phyloP scores from a whole-genome alignment of 768 basidiomycete species.

The Amanita brunnescens region DNA sequence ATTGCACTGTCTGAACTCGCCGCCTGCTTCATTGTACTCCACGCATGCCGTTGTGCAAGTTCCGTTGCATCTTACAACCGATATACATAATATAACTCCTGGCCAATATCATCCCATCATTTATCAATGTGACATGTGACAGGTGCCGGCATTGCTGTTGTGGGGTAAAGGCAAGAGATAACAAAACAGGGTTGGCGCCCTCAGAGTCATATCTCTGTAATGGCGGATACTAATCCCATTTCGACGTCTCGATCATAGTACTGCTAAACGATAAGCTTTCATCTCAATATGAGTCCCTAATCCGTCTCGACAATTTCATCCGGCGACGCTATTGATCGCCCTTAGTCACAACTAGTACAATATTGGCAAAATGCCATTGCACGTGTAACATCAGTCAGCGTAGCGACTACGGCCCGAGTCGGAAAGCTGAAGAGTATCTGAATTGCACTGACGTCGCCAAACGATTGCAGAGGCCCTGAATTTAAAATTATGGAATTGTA shows the following conservation, averaged over 20 bases:
- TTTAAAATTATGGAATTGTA: too few species aligned
- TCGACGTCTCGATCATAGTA: background rate
- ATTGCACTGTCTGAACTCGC: background rate
- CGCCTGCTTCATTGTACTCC: background rate
- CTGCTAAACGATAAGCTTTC: background rate
- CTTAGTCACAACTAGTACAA: background rate
- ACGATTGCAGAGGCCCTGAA: background rate
- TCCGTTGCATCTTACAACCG: too few species aligned
- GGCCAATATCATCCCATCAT: background rate
- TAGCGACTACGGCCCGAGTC: background rate
- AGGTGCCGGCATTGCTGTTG: constrained; percentile 3
- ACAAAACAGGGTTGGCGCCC: background rate
- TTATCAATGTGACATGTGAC: background rate
- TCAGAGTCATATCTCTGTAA: background rate
- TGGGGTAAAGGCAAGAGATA: background rate
- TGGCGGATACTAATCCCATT: background rate
- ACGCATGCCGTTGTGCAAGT: background rate
- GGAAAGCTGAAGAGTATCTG: background rate
- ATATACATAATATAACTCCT: too few species aligned
- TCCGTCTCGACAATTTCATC: background rate
- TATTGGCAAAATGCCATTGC: background rate
- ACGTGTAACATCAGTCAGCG: background rate
- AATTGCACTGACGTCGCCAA: background rate
- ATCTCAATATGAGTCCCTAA: background rate
- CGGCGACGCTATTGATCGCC: too few species aligned